Evolutionary conservation across 345 rosid species (phyloP).

Genomic region (Eucalyptus regnans): DNA sequence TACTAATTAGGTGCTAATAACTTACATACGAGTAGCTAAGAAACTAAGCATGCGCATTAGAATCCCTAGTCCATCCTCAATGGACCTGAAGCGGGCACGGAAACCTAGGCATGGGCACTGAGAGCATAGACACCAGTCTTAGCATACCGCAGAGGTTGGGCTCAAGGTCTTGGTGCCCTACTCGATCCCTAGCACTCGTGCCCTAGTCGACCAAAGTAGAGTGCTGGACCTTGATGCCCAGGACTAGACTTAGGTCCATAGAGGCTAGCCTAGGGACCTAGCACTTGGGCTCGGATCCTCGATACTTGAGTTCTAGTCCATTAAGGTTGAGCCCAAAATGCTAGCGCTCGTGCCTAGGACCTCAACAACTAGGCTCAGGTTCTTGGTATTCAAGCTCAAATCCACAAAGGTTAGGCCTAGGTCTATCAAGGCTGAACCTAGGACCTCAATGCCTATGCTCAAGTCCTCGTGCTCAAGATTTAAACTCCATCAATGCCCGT

Average conservation of each 20-base stretch:
- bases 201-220: neutral
- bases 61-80: neutral
- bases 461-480: neutral
- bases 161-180: neutral
- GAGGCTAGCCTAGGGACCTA: neutral
- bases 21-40: no score
- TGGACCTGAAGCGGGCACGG: neutral
- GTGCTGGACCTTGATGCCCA: neutral
- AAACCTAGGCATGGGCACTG: neutral
- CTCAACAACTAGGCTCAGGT: fast-evolving
- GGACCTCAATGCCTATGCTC: neutral
- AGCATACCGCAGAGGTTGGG: neutral
- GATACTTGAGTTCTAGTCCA: no score
- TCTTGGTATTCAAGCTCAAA: neutral
- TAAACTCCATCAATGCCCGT: neutral
- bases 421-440: no score
- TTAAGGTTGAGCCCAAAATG: fast-evolving
- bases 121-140: neutral
- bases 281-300: neutral
- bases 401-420: neutral
- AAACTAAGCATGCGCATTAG: neutral
- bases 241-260: neutral
- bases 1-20: no score
- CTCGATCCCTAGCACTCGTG: neutral
- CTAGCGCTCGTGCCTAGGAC: neutral